Evolutionary conservation across 352 stramenopile species (phyloP), one percentile per base, ranked within the genome.

Genomic region (Saprolegnia diclina): DNA sequence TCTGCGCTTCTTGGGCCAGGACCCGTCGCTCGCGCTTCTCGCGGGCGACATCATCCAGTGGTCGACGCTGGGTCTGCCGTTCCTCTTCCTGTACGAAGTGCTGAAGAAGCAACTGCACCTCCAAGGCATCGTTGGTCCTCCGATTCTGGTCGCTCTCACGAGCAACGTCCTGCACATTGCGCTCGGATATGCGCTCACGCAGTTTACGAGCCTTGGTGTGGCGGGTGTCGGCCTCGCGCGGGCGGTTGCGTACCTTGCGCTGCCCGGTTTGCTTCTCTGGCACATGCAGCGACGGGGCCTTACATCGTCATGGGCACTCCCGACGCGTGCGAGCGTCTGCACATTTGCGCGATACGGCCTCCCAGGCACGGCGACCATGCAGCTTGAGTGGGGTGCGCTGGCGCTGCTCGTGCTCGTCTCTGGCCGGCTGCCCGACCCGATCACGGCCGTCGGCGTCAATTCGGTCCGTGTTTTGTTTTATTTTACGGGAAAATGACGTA

Each of bases 41-140:
- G 81, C 89, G 0, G 85, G 85, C 6, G 71, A 77, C 22, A 94
- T 95, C 72, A 85, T 76, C 35, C 75, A 73, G 10, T 75, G 84
- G 26, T 65, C 87, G 18, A 35, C 95, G 3, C 73, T 79, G 14
- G 83, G 86, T 0, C 74, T 94, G 21, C 89, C 88, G 35, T 92
- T 88, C 56, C 65, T 92, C 44, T 95, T 83, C 62, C 65, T 82
- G 0, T 96, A 94, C 65, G 87, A 97, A 76, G 66, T 95, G 56
- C 62, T 95, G 48, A 81, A 87, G 61, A 95, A 95, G 69, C 64
- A 95, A 1, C 79, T 90, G n/a, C 85, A 96, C 72, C 80, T 87
- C 22, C 79, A 92, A 68, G 92, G 92, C 50, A 77, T 95, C 55
- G 79, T 92, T 18, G 40, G 72, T 24, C 89, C 89, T 0, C 90